These are phyloP conservation scores for Xerocomus spinulosus DNA, from an alignment of 768 basidiomycete species.

Conservation along the genomic window DNA sequence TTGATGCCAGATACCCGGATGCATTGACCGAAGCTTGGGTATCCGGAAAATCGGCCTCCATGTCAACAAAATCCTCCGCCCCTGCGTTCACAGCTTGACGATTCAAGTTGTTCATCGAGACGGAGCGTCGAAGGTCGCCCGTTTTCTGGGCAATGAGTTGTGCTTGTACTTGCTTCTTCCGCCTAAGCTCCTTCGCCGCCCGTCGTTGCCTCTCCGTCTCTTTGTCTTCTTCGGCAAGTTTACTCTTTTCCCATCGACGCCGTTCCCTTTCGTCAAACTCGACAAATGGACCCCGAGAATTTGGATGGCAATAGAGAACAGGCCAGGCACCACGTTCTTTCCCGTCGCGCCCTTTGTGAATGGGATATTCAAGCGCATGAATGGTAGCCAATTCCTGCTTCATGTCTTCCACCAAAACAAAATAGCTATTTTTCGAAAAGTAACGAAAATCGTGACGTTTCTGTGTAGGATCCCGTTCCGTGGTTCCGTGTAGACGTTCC, in stretches of 20 bases:
- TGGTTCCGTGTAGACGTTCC: slow-evolving; percentile 78
- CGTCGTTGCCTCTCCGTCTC: slow-evolving; percentile 29
- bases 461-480: slow-evolving; percentile 88
- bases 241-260: slow-evolving; percentile 58
- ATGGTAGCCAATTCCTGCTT: slow-evolving; percentile 80
- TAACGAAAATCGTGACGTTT: slow-evolving; percentile 86
- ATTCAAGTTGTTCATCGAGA: slow-evolving; percentile 73
- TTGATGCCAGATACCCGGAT: slow-evolving; percentile 65
- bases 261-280: slow-evolving; percentile 73
- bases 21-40: slow-evolving; percentile 54
- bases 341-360: slow-evolving; percentile 48
- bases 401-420: slow-evolving; percentile 90
- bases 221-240: slow-evolving; percentile 36
- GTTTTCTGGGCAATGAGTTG: slow-evolving; percentile 28
- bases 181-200: slow-evolving; percentile 25
- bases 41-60: slow-evolving; percentile 36
- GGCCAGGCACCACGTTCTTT: slow-evolving; percentile 72
- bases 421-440: slow-evolving; percentile 70
- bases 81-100: slow-evolving; percentile 43
- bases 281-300: slow-evolving; percentile 68
- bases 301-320: slow-evolving; percentile 71
- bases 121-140: slow-evolving; percentile 65
- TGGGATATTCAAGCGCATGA: slow-evolving; percentile 74
- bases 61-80: slow-evolving; percentile 39
- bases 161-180: slow-evolving; percentile 27